These are phyloP conservation scores for Puccinia hordei DNA, from an alignment of 1,284 basidiomycete species.

Conservation along the genomic window DNA sequence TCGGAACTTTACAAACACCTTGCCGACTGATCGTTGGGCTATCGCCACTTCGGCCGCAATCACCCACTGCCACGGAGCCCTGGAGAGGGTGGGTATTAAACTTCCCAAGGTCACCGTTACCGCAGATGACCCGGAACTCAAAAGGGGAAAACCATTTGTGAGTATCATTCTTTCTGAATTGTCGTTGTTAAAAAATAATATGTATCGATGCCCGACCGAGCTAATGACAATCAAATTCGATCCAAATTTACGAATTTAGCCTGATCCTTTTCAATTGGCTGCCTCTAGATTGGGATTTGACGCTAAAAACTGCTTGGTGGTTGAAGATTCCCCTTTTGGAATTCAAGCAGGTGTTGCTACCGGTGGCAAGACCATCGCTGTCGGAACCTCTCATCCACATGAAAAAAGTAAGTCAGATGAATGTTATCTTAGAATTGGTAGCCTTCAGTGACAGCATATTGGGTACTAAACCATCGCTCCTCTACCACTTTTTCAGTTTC, in stretches of 20 bases:
- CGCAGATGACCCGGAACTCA: slow-evolving; percentile 68
- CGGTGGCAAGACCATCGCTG: slow-evolving; percentile 73
- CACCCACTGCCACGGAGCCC: slow-evolving; percentile 70
- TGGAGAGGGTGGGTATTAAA: slow-evolving; percentile 71
- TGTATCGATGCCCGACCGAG: not conserved
- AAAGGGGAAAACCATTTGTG: slow-evolving; percentile 58
- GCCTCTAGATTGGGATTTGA: slow-evolving; percentile 70
- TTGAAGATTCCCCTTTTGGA: slow-evolving; percentile 62
- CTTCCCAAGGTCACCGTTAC: slow-evolving; percentile 74
- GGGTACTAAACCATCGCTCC: not conserved
- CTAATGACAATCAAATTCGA: not conserved
- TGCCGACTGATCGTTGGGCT: slow-evolving; percentile 70
- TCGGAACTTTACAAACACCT: slow-evolving; percentile 68
- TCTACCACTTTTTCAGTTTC: slow-evolving; percentile 7
- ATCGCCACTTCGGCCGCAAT: slow-evolving; percentile 76
- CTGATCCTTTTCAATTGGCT: slow-evolving; percentile 74
- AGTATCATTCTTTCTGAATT: slow-evolving; percentile 51
- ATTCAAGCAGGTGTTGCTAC: slow-evolving; percentile 71
- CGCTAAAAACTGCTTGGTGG: slow-evolving; percentile 66
- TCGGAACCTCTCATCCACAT: slow-evolving; percentile 66
- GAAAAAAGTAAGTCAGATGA: slow-evolving; percentile 48
- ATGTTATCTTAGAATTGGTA: not conserved
- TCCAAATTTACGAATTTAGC: slow-evolving; percentile 59
- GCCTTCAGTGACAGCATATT: not conserved
- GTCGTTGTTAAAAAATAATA: not conserved